phyloP scores from a whole-genome alignment of 1,139 yeast species.

The Nakaseomyces nivariensis region DNA sequence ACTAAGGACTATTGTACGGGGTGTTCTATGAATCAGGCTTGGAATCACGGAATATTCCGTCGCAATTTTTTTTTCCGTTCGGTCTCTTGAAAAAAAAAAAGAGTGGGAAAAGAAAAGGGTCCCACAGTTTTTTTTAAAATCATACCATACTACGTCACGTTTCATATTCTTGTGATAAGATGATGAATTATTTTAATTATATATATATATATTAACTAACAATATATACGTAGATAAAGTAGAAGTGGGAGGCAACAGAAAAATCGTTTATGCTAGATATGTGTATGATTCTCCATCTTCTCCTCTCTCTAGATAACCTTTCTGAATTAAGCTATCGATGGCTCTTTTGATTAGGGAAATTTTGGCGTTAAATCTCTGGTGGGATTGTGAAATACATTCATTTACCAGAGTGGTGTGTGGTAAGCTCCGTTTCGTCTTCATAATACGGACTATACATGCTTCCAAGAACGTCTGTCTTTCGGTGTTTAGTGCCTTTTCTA shows the following conservation, averaged over 20 bases:
- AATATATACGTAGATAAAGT: neutral
- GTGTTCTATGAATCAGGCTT: neutral
- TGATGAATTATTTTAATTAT: neutral
- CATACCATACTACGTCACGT: neutral
- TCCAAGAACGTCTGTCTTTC: constrained; percentile 79
- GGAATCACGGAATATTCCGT: neutral
- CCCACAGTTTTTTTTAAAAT: neutral
- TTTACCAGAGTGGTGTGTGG: constrained; percentile 74
- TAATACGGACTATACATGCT: constrained; percentile 90
- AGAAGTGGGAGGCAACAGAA: neutral
- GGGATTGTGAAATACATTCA: constrained; percentile 83
- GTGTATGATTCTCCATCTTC: constrained; percentile 64
- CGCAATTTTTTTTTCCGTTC: neutral
- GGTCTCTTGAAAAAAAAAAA: no score
- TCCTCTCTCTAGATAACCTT: constrained; percentile 71
- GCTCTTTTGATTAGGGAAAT: constrained; percentile 80
- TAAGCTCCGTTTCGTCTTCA: constrained; percentile 83
- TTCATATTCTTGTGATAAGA: no score
- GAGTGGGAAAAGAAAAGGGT: no score
- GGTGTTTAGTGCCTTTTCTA: constrained; percentile 77
- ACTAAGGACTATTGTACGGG: no score
- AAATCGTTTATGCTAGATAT: constrained; percentile 47
- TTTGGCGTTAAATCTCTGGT: constrained; percentile 75
- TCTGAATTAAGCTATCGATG: constrained; percentile 76
- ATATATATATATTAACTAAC: no score